phyloP scores from a whole-genome alignment of 106 monocot genomes.

The Acorus calamus region DNA sequence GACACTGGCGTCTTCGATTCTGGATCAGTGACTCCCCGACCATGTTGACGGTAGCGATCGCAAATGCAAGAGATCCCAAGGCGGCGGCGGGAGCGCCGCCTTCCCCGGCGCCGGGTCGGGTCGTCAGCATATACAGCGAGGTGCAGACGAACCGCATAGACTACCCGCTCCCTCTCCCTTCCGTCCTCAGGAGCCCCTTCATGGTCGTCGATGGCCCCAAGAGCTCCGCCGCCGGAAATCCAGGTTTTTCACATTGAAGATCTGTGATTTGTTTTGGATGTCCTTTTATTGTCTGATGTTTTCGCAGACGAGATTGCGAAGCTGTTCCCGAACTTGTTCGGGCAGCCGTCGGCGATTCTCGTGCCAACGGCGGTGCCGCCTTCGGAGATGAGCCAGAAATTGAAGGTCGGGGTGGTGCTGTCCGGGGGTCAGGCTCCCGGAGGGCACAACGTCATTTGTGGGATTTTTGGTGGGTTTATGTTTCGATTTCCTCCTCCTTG shows the following conservation, averaged over 20 bases:
- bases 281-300: neutral
- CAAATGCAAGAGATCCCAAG: too few species aligned
- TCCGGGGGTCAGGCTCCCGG: conserved; percentile 99
- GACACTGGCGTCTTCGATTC: too few species aligned
- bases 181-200: conserved; percentile 48
- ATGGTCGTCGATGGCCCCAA: conserved; percentile 50
- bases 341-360: conserved; percentile 81
- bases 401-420: conserved; percentile 89
- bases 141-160: conserved; percentile 73
- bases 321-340: conserved; percentile 74
- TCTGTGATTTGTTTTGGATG: neutral
- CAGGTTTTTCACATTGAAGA: conserved; percentile 17
- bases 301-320: conserved; percentile 90
- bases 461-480: conserved; percentile 81
- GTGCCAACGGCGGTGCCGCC: conserved; percentile 41
- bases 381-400: conserved; percentile 18
- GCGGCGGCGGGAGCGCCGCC: conserved; percentile 7
- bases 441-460: conserved; percentile 96
- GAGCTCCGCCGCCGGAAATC: conserved; percentile 72
- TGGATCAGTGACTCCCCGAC: too few species aligned
- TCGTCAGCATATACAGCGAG: conserved; percentile 70
- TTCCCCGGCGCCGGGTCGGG: conserved; percentile 26
- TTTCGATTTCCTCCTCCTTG: neutral
- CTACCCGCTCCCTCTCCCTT: conserved; percentile 59
- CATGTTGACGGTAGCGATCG: too few species aligned